A percentile compares a stretch with the other conserved stretches of the same genome.
Conservation (phyloP, 345 rosid genomes). For the Microcos paniculata region DNA sequence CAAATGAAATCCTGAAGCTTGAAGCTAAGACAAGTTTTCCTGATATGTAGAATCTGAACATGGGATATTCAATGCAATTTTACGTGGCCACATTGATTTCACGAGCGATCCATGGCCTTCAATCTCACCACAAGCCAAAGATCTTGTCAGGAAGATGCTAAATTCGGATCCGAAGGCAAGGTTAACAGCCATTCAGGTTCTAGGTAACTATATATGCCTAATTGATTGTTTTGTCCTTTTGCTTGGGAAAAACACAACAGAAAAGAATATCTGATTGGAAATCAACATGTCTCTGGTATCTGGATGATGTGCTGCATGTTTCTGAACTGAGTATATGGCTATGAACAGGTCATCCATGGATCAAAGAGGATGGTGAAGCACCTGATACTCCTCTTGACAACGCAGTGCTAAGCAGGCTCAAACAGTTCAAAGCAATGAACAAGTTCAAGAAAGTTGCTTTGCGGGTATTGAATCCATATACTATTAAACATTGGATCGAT, state of each 20-base stretch:
- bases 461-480: constrained; percentile 32
- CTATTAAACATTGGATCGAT: neutral
- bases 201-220: constrained; percentile 42
- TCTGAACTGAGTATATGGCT: neutral
- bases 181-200: constrained; percentile 84
- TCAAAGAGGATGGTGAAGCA: constrained; percentile 81
- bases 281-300: neutral
- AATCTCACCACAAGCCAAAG: constrained; percentile 86
- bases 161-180: constrained; percentile 86
- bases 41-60: constrained; percentile 68
- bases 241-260: neutral
- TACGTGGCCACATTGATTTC: constrained; percentile 79
- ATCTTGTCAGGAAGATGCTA: constrained; percentile 91
- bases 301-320: neutral
- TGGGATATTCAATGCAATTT: constrained; percentile 89
- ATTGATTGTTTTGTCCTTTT: neutral
- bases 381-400: constrained; percentile 82
- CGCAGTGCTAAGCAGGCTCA: constrained; percentile 70
- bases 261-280: neutral
- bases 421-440: constrained; percentile 79
- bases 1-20: neutral
- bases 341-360: constrained; percentile 66
- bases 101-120: constrained; percentile 93
- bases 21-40: neutral
- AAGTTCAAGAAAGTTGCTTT: constrained; percentile 78